Base-by-base conservation (phyloP, 768 basidiomycete species). In the Lactarius vividus region DNA sequence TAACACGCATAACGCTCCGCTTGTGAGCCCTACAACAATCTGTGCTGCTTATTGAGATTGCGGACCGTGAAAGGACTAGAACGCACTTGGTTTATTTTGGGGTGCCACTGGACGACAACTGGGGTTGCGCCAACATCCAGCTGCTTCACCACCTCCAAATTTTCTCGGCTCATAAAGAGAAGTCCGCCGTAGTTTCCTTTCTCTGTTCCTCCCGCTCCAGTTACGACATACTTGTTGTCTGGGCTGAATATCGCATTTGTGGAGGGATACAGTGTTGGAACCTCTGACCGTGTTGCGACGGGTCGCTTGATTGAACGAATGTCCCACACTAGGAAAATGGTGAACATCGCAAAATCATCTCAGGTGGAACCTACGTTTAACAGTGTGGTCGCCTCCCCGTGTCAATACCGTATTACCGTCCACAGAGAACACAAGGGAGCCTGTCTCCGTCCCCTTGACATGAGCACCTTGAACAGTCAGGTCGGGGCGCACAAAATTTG, bases 241-340 rank as follows among this genome's bases (percentile, higher is more conserved):
- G 97, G 97, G 70, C 95, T 97, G 77, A 96, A 98, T 68, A 91
- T 85, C 10, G 96, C 89, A 76, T 98, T 98, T 46, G 96, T 96
- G 69, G 90, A 86, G 18, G 94, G 91, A 77, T 99, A 98, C 62
- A 94, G 77, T 18, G 92, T 92, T 55, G 84, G 81, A 31, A 93
- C 77, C 57, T 81, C 84, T 33, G 82, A 74, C 63, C 84, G 85
- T n/a, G 82, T 82, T 3, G 84, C 85, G 35, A 98, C 74, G 2
- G 97, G 95, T 75, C 91, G 94, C 76, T 92, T 94, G 82, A 98
- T 92, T 13, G 89, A 83, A 63, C 93, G 87, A 31, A 94, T 77
- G 75, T 98, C 96, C 97, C 97, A 99, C 54, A 98, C 96, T 98
- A 69, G 44, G 54, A 40, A 54, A 26, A 9, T 46, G 13, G 35